phyloP scores from a whole-genome alignment of 306 rosid species.

The Corylus avellana region DNA sequence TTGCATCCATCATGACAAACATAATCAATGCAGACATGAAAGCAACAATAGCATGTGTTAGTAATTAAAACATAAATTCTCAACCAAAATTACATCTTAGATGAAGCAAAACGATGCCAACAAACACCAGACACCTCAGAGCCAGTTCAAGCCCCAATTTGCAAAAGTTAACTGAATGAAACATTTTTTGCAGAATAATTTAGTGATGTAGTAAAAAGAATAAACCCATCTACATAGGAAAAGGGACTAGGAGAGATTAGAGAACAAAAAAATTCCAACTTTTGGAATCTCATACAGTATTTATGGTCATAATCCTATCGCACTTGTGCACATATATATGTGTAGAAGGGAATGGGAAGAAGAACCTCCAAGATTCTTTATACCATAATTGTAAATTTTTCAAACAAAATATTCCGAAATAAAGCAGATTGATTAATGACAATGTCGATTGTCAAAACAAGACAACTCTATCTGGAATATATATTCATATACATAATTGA shows the following conservation, averaged over 20 bases:
- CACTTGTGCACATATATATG: not conserved
- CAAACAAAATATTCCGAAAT: not conserved
- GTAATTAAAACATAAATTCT: not conserved
- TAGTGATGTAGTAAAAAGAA: not conserved
- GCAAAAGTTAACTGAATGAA: not conserved
- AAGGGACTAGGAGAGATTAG: not conserved
- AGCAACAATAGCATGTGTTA: not conserved
- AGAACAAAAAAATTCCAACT: not conserved
- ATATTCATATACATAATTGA: not conserved
- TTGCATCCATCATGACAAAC: slow-evolving; percentile 3
- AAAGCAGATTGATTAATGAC: slow-evolving; percentile 1
- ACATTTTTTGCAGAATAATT: not conserved
- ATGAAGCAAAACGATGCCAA: not conserved
- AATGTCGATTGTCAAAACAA: slow-evolving; percentile 14
- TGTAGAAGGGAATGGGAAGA: slow-evolving; percentile 13
- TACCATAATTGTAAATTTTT: slow-evolving; percentile 2
- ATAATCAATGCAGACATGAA: not conserved
- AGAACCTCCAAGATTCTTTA: slow-evolving; percentile 19
- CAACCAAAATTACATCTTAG: not conserved
- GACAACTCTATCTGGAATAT: not conserved
- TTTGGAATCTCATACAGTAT: slow-evolving; percentile 10
- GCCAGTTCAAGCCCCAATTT: not conserved
- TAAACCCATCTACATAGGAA: not conserved
- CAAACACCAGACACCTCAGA: not conserved
- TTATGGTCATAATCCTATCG: not conserved